Percentiles rank a stretch among this genome's conserved stretches.
phyloP scores from a whole-genome alignment of 2,329 filamentous ascomycete genomes.

The Botrytis fabae region DNA sequence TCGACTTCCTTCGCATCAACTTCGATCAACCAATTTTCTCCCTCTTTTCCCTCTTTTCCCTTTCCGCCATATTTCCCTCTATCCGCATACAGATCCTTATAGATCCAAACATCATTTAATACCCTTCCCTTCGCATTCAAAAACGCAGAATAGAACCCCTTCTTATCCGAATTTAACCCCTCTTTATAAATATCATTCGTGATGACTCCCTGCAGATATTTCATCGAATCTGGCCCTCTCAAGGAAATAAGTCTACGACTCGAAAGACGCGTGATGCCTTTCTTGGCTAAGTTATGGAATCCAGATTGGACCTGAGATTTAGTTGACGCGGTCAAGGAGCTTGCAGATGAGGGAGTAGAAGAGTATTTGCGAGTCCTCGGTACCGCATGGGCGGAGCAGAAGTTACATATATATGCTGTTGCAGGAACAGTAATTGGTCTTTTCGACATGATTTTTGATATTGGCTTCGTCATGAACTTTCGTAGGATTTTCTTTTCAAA shows the following conservation, averaged over 20 bases:
- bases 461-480: background rate
- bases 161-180: slow-evolving; percentile 38
- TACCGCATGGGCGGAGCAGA: background rate
- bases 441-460: background rate
- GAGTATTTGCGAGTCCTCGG: slow-evolving; percentile 2
- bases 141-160: slow-evolving; percentile 78
- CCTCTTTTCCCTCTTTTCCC: background rate
- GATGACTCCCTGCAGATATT: slow-evolving; percentile 85
- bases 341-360: slow-evolving; percentile 14
- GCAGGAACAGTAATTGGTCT: background rate
- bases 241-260: slow-evolving; percentile 78
- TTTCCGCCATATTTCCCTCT: background rate
- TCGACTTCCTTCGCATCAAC: slow-evolving; percentile 69
- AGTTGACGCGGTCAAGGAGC: background rate
- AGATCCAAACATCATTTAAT: slow-evolving; percentile 87
- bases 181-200: slow-evolving; percentile 64
- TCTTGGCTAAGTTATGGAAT: slow-evolving; percentile 24
- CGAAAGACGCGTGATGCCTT: slow-evolving; percentile 58
- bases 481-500: background rate
- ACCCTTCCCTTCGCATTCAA: slow-evolving; percentile 83
- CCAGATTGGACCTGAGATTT: slow-evolving; percentile 46
- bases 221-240: slow-evolving; percentile 73
- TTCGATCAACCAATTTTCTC: slow-evolving; percentile 55
- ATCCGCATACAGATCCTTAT: slow-evolving; percentile 49
- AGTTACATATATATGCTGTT: slow-evolving; percentile 1